Conservation (phyloP, 306 rosid genomes). For the Vigna radiata region DNA sequence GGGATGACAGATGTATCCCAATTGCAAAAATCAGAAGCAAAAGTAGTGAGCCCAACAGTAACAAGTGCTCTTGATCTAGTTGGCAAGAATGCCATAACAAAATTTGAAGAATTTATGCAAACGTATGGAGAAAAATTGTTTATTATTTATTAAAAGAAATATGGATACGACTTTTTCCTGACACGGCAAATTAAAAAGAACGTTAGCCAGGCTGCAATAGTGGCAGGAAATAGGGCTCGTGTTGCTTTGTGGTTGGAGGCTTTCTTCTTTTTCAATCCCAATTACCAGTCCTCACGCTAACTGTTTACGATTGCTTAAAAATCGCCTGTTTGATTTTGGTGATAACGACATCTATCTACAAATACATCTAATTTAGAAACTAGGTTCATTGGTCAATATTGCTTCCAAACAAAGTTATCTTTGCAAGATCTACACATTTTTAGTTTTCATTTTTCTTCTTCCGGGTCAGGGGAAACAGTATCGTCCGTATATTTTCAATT, state of each 20-base stretch:
- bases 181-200: not conserved
- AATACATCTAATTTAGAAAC: not conserved
- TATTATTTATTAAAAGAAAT: not conserved
- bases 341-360: not conserved
- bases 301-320: not conserved
- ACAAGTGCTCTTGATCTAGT: not conserved
- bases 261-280: not conserved
- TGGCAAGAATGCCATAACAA: not conserved
- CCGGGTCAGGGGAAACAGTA: not conserved
- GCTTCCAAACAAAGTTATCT: slow-evolving; percentile 26
- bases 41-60: not conserved
- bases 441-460: not conserved
- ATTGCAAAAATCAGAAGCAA: not conserved
- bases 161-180: not conserved
- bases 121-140: not conserved
- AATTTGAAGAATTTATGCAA: no score
- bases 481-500: not conserved
- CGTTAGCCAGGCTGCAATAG: not conserved
- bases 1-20: not conserved
- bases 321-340: slow-evolving; percentile 26
- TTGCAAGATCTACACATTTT: not conserved
- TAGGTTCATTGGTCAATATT: slow-evolving; percentile 17
- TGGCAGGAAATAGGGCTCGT: not conserved
- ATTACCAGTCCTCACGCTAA: not conserved
- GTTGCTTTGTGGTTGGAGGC: slow-evolving; percentile 6